Conservation (phyloP, 306 rosid genomes). For the Alnus glutinosa region DNA sequence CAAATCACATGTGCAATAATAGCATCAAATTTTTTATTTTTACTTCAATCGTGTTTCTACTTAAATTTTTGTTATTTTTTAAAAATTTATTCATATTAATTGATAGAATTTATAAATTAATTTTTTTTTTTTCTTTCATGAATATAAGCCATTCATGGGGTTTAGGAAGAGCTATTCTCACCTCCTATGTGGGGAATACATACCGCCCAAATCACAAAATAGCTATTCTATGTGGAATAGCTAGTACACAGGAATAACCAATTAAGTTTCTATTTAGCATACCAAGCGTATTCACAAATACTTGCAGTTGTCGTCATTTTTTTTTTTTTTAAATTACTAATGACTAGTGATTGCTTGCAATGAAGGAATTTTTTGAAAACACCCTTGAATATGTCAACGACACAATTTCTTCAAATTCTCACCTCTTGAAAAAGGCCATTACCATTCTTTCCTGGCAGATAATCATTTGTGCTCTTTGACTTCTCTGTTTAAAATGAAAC, state of each 20-base stretch:
- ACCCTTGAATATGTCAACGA: background rate
- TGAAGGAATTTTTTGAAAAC: background rate
- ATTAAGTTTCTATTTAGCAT: too few relatives aligned
- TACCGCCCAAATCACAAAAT: too few relatives aligned
- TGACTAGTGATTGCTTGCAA: background rate
- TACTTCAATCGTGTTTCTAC: too few relatives aligned
- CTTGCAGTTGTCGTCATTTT: background rate
- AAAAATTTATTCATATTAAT: too few relatives aligned
- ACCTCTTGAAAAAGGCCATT: slow-evolving; percentile 71
- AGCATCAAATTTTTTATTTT: too few relatives aligned
- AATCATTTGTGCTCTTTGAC: slow-evolving; percentile 46
- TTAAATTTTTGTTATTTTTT: too few relatives aligned
- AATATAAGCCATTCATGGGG: background rate
- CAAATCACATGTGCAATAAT: too few relatives aligned
- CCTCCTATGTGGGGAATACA: background rate
- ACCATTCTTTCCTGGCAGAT: slow-evolving; percentile 54
- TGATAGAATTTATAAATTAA: too few relatives aligned
- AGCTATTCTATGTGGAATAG: background rate
- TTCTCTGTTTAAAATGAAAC: slow-evolving; percentile 50
- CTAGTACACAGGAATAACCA: background rate
- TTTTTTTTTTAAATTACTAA: background rate
- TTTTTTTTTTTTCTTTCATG: background rate
- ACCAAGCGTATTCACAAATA: background rate
- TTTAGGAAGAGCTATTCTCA: background rate
- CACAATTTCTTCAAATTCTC: slow-evolving; percentile 24